Conservation (phyloP, 768 basidiomycete species). For the Calocera viscosa region DNA sequence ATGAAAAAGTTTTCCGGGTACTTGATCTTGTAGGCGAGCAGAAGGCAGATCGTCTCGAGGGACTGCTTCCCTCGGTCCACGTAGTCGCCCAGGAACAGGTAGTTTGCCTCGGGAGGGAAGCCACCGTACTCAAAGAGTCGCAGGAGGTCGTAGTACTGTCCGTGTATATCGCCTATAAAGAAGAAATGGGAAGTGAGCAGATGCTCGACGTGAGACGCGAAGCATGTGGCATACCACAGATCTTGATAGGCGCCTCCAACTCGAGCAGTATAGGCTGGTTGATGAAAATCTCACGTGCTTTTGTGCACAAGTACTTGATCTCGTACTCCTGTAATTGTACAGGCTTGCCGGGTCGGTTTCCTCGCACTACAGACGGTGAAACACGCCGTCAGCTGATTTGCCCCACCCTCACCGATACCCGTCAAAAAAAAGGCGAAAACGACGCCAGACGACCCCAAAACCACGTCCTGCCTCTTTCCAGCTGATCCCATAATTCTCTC, state of each 20-base stretch:
- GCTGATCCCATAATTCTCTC: neutral
- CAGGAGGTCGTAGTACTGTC: conserved; percentile 97
- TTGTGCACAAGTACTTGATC: conserved; percentile 98
- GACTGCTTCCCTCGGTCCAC: conserved; percentile 99
- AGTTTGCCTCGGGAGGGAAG: conserved; percentile 99
- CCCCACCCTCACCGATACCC: neutral
- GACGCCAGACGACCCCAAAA: neutral
- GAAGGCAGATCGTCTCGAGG: conserved; percentile 96
- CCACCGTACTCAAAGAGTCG: conserved; percentile 98
- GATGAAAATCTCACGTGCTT: conserved; percentile 98
- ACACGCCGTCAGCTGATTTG: conserved; percentile 6
- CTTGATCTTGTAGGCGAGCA: conserved; percentile 99
- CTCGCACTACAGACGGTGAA: conserved; percentile 52
- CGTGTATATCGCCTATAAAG: conserved; percentile 83
- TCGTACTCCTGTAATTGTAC: conserved; percentile 98
- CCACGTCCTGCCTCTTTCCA: neutral
- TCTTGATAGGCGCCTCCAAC: conserved; percentile 98
- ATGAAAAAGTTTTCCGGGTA: conserved; percentile 99
- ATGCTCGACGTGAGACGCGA: conserved; percentile 14
- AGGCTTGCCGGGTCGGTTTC: conserved; percentile 95
- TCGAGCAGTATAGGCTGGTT: conserved; percentile 96
- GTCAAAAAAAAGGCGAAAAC: neutral
- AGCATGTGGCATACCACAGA: conserved; percentile 63
- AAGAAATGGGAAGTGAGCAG: conserved; percentile 9
- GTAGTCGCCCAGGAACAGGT: conserved; percentile 98